Base-by-base conservation (phyloP, 768 basidiomycete species). In the Chalciporus pseudorubinellus region DNA sequence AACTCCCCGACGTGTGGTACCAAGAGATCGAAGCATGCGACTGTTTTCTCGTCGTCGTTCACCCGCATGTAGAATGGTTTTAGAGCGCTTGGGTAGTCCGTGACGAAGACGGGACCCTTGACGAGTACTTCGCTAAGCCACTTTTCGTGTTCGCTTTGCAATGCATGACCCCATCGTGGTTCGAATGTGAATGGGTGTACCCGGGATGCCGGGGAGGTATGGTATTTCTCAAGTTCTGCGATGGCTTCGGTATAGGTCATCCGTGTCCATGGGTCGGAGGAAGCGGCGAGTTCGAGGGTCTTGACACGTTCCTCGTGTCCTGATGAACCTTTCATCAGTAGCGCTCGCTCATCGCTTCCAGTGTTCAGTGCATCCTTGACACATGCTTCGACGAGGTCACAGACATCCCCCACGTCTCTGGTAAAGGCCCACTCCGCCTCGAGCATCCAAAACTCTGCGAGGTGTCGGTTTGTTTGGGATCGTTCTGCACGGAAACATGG, bases 371-470 rank as follows among this genome's bases (percentile, higher is more conserved):
- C 71, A 21, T 65, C 58, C 72, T 73, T 82, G 56, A 79, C 75
- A 47, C 70, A 75, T 18, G 69, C 74, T 64, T 90, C 87, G 3
- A 81, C 77, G 20, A 85, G 71, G 39, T 67, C 60, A 66, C 84
- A 81, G 16, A 89, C 67, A 38, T 77, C 74, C 3, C 73, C 71
- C 4, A 87, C 65, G 8, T 66, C 65, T 20, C 60, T 58, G 19
- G 74, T 71, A 63, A 84, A 88, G 0, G 84, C 84, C 80, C 92
- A 86, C 65, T 99, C 97, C 0, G 91, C 95, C 71, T 99, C 97
- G 48, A 98, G 82, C 97, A 99, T 99, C 89, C 92, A 98, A 69
- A 99, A 99, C 68, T 99, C 97, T 45, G 92, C 84, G 12, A 99
- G 80, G 65, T 99, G 97, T n/a, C 95, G 78, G 28, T 82, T 81